phyloP scores from a whole-genome alignment of 179 eudicot genomes.

The Actinidia polygama region DNA sequence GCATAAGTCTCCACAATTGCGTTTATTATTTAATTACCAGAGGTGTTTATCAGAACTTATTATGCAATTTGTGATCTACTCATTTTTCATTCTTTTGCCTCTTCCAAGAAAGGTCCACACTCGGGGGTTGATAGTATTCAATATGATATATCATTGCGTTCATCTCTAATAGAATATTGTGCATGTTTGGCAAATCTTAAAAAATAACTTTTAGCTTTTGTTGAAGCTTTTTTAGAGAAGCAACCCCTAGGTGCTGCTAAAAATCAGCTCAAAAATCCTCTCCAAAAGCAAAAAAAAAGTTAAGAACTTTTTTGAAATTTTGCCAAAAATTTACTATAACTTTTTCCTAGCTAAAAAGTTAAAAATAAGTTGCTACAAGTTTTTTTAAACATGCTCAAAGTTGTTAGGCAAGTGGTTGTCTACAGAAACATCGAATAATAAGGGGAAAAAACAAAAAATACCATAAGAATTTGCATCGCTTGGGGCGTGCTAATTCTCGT shows the following conservation, averaged over 20 bases:
- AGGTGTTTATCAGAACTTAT: neutral
- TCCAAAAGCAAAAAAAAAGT: no score
- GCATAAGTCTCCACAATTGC: neutral
- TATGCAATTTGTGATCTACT: neutral
- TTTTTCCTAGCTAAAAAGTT: no score
- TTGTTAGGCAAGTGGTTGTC: neutral
- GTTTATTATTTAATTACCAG: neutral
- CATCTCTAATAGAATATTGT: neutral
- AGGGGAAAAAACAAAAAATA: constrained; percentile 32
- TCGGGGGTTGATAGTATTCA: neutral
- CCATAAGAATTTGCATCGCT: constrained; percentile 93
- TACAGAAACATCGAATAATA: neutral
- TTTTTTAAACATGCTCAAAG: no score
- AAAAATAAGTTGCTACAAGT: no score
- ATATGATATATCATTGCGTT: neutral
- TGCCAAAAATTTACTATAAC: no score
- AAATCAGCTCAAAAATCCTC: no score
- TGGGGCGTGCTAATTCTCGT: constrained; percentile 96
- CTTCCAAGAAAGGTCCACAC: neutral
- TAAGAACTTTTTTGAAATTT: no score
- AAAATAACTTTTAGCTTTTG: no score
- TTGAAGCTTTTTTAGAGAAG: no score
- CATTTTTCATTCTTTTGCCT: neutral
- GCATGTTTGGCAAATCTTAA: no score
- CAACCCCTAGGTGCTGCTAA: no score